Base-by-base conservation (phyloP, 2,329 filamentous ascomycete species). In the Fusarium sp. region DNA sequence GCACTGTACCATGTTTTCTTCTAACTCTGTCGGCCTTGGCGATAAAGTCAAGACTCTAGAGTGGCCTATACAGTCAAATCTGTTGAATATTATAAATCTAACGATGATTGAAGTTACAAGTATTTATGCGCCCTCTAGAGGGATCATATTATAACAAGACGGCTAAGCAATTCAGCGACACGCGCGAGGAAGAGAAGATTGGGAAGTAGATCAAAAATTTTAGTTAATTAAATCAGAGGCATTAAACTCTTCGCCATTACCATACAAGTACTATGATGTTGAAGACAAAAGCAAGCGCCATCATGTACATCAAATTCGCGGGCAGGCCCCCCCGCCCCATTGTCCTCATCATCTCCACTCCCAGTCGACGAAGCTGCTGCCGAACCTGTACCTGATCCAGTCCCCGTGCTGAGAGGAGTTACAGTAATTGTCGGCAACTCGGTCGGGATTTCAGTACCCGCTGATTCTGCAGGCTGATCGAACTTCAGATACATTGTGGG, bases 151-250 rank as follows among this genome's bases (percentile, higher is more conserved):
- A n/a, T n/a, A n/a, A n/a, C n/a, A n/a, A n/a, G n/a, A 21, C 10
- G 25, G 19, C 25, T n/a, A 16, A 21, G 4, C 7, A 18, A 7
- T 16, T 48, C 4, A 14, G 14, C 14, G 10, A 16, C 3, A 16
- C n/a, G n/a, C 1, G 7, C 16, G 4, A 29, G 5, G 3, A 9
- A 29, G 15, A n/a, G n/a, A n/a, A n/a, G n/a, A n/a, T n/a, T n/a
- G n/a, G n/a, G n/a, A n/a, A n/a, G n/a, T n/a, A n/a, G n/a, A n/a
- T n/a, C n/a, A n/a, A n/a, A n/a, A n/a, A n/a, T n/a, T n/a, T n/a
- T n/a, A n/a, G n/a, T n/a, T n/a, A n/a, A n/a, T 3, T 8, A 11
- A 16, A 29, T 21, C 10, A 27, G 11, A 11, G 10, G 12, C 1
- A 15, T 14, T 5, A 15, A 3, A 15, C 10, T 18, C 5, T 8